Evolutionary conservation across 257 asterid species (phyloP), one percentile per base, ranked within the genome.

Genomic region (Nicotiana sylvestris): DNA sequence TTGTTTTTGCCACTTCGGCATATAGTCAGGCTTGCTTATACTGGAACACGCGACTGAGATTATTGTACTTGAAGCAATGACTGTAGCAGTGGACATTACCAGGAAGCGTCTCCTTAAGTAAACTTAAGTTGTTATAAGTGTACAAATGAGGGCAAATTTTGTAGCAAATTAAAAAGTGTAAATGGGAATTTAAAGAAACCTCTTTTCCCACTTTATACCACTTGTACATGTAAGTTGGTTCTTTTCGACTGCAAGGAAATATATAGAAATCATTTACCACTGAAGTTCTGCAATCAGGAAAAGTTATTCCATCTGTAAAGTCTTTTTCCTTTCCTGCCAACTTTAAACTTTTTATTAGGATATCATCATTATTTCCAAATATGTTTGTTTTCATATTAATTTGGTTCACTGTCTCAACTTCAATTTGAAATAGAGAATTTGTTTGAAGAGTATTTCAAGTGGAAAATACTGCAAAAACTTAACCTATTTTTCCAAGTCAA

Each of bases 101-200:
- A 25, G 3, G 61, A 17, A 49, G 62, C 2, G 3, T 74, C 43
- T 74, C 43, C 64, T 49, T 27, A 2, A 43, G 60, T 27, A 21
- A 49, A 43, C 49, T 37, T 39, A 39, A 49, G 62, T 74, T 74
- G 25, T 49, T 74, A 15, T 49, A 7, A 74, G 25, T 74, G 62
- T 74, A 49, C 13, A 74, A 74, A 74, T 49, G 80, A 74, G 62
- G 62, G 62, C 62, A 74, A 74, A 74, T 74, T 74, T 74, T 74
- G 80, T 74, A 49, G 43, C 15, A 0, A 49, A 74, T 12, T 74
- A 13, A 15, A 39, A 29, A 49, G 25, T 6, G 39, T 74, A 15
- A 27, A 74, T 49, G 62, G 62, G 21, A 74, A 74, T 49, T 25
- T 49, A 25, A 49, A 49, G 62, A 49, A 49, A 49, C 9, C 39